phyloP scores from a whole-genome alignment of 1,284 basidiomycete species.

The Puccinia horiana region DNA sequence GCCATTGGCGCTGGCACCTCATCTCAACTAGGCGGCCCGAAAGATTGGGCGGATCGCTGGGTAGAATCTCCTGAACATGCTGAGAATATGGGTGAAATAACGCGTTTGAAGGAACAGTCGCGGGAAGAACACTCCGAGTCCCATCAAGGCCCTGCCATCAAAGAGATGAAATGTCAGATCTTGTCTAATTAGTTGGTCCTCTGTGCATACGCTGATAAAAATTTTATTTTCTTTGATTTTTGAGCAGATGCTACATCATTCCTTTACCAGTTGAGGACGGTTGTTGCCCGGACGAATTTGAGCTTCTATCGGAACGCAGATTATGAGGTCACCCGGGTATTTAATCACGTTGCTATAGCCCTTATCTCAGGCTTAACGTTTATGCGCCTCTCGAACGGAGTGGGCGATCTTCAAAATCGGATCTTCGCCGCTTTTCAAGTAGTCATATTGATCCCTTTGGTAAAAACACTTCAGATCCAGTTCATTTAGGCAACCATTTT shows the following conservation, averaged over 20 bases:
- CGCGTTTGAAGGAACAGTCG: constrained; percentile 47
- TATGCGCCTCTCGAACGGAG: constrained; percentile 70
- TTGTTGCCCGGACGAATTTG: constrained; percentile 71
- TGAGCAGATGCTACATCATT: constrained; percentile 68
- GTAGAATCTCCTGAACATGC: constrained; percentile 58
- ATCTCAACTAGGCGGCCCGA: constrained; percentile 65
- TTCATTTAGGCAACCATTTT: constrained; percentile 54
- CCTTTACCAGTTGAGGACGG: constrained; percentile 73
- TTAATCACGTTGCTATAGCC: constrained; percentile 66
- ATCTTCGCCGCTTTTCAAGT: constrained; percentile 67
- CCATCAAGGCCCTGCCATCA: constrained; percentile 53
- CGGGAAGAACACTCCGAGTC: constrained; percentile 58
- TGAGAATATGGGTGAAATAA: constrained; percentile 60
- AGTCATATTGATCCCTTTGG: constrained; percentile 71
- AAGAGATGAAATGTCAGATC: constrained; percentile 6
- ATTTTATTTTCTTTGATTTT: constrained; percentile 51
- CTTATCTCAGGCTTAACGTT: constrained; percentile 80
- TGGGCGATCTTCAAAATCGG: constrained; percentile 77
- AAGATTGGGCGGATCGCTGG: constrained; percentile 79
- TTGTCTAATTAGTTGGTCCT: constrained; percentile 54
- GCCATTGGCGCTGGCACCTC: constrained; percentile 75
- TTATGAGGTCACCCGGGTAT: constrained; percentile 77
- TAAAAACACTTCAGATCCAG: constrained; percentile 77
- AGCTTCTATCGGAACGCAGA: constrained; percentile 81
- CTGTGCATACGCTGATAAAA: constrained; percentile 64